Evolutionary conservation across 257 asterid genomes (phyloP), one percentile per base, ranked within the genome.

Genomic region (Gynochthodes officinalis): DNA sequence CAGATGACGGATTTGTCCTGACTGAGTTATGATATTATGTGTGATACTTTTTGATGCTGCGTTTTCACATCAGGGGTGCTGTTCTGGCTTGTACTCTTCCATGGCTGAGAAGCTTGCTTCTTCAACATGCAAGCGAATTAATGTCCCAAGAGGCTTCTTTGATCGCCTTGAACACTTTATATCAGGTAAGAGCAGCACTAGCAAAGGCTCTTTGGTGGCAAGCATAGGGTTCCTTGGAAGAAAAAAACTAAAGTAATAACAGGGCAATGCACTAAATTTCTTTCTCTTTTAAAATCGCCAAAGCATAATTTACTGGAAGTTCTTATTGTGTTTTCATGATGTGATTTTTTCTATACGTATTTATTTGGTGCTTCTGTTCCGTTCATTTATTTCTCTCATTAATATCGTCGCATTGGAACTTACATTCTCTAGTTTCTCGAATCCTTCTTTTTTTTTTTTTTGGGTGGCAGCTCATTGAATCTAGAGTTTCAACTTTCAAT

Each of bases 141-240:
- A 91, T 92, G 88, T 90, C 98, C 67, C 99, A 95, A 75, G 98
- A 92, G 65, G 84, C 96, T 79, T 92, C 99, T 59, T 65, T 90
- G 72, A 84, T 81, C 61, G 90, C 88, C 46, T 85, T 95, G 69
- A 92, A 84, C 87, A 82, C 98, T 67, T 61, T 95, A 75, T 91
- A 84, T 85, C 99, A 95, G 96, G 99, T 92, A 69, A 54, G 84
- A 59, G 39, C 53, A 1, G 43, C 50, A 33, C 23, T 52, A 18
- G 7, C 2, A 8, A 3, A 7, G 33, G 27, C 19, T 52, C 0
- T 49, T 14, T 21, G 21, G 8, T 42, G 18, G 25, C 12, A 32
- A 46, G 23, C 23, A 33, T 49, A 10, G 23, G 25, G 53, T 32
- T 15, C 50, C 21, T 25, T 60, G 32, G 6, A 37, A 63, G 39